Evolutionary conservation across 345 rosid species (phyloP), one percentile per base, ranked within the genome.

Genomic region (Gossypium australe): DNA sequence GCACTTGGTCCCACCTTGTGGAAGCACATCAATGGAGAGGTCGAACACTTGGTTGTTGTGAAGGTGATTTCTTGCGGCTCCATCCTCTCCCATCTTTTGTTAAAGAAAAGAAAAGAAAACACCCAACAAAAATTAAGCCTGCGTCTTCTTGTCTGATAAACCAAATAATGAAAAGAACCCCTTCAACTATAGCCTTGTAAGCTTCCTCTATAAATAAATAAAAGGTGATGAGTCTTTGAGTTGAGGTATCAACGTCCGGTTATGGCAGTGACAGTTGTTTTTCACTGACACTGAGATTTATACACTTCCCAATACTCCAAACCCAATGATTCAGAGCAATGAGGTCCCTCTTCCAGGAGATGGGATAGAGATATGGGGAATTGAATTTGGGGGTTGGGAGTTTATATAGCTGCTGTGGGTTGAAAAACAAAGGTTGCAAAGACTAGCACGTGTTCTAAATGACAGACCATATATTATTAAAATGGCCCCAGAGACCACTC

Each of bases 1-100:
- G 83, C 84, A 85, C 55, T 87, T 76, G 78, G 92, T 86, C 67
- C 79, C 92, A 8, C 65, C 75, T 52, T 77, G 80, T 2, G 79
- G 67, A 25, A 72, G 87, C 76, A 67, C 71, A 71, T 84, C 87
- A 9, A 85, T 20, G 76, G 90, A 71, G 56, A 86, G 56, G 76
- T 72, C 81, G 18, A 80, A 80, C 41, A 49, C 82, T 47, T 79
- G 86, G 74, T 70, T 72, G 48, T 76, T 72, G 41, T 76, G 80
- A 43, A 70, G 79, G 17, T 80, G 79, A 55, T 74, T 76, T 56
- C 57, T 75, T n/a, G 67, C 25, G 34, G 51, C 51, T 51, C 71
- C 67, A 25, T 49, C 43, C 3, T 73, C 80, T 24, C 76, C 83
- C 87, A 81, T 84, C 80, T 84, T 47, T 27, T 14, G 48, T 25